Conservation (phyloP, 495 filamentous ascomycete genomes). For the Trichoderma gamsii region DNA sequence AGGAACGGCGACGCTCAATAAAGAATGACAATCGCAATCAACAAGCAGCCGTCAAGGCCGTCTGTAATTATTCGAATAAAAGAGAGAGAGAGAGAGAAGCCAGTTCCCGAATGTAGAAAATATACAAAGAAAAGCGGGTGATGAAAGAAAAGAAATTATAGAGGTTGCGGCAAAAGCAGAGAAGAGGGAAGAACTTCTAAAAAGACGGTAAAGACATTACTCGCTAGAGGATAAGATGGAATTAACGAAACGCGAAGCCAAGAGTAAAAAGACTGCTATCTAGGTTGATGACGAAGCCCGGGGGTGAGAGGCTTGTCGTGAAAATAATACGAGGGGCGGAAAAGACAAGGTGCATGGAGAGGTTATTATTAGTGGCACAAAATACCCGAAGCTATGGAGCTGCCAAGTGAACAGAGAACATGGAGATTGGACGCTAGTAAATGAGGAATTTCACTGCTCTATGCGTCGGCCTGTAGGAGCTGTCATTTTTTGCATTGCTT, state of each 20-base stretch:
- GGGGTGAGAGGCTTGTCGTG: conserved; percentile 1
- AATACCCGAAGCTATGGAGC: no score
- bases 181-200: not conserved
- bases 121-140: not conserved
- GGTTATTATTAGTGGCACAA: not conserved
- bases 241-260: conserved; percentile 15
- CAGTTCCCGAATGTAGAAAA: conserved; percentile 15
- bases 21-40: not conserved
- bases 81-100: conserved; percentile 16
- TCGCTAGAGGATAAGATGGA: not conserved
- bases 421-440: not conserved
- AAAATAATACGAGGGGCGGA: not conserved
- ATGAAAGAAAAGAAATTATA: conserved; percentile 13
- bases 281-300: not conserved
- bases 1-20: not conserved
- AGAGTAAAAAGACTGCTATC: not conserved
- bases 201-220: not conserved
- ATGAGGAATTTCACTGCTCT: not conserved
- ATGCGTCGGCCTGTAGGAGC: not conserved
- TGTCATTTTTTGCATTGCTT: not conserved
- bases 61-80: conserved; percentile 1
- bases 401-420: not conserved
- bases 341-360: not conserved
- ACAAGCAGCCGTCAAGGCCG: conserved; percentile 13
- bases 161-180: not conserved